Conservation (phyloP, 352 stramenopile species). For the Phytopythium ostracodes region DNA sequence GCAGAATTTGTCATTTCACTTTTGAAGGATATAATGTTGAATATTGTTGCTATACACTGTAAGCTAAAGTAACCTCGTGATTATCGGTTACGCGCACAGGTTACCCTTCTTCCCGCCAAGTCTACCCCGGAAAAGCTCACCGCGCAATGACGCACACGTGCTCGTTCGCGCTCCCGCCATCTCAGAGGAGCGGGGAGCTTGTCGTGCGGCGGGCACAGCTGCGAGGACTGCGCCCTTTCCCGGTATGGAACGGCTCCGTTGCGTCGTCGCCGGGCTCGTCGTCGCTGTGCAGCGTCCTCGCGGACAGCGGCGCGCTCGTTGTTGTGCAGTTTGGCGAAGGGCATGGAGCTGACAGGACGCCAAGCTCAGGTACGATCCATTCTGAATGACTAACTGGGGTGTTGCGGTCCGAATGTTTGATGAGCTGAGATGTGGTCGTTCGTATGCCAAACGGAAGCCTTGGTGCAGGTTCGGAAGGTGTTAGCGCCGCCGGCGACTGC, state of each 20-base stretch:
- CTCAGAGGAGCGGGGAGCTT: constrained; percentile 24
- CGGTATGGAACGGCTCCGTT: constrained; percentile 58
- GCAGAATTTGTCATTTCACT: too few relatives aligned
- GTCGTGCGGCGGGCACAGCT: constrained; percentile 30
- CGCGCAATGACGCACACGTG: constrained; percentile 4
- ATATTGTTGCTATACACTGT: background rate
- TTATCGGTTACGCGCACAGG: background rate
- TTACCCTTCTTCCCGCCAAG: background rate
- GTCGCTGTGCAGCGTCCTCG: constrained; percentile 40
- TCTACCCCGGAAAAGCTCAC: background rate
- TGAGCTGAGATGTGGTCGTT: background rate
- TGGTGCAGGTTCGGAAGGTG: constrained; percentile 29
- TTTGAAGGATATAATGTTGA: background rate
- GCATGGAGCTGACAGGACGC: background rate
- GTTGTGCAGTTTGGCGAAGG: constrained; percentile 24
- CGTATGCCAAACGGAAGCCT: background rate
- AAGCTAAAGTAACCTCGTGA: background rate
- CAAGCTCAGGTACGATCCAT: background rate
- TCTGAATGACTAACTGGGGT: background rate
- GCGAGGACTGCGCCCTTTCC: constrained; percentile 37
- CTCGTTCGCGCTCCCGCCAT: background rate
- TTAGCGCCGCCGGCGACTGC: constrained; percentile 12
- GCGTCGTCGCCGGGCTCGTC: constrained; percentile 6
- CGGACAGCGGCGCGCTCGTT: constrained; percentile 45
- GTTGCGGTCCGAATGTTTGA: background rate